Evolutionary conservation across 805 yeast genomes (phyloP).

Genomic region (Torulaspora delbrueckii): DNA sequence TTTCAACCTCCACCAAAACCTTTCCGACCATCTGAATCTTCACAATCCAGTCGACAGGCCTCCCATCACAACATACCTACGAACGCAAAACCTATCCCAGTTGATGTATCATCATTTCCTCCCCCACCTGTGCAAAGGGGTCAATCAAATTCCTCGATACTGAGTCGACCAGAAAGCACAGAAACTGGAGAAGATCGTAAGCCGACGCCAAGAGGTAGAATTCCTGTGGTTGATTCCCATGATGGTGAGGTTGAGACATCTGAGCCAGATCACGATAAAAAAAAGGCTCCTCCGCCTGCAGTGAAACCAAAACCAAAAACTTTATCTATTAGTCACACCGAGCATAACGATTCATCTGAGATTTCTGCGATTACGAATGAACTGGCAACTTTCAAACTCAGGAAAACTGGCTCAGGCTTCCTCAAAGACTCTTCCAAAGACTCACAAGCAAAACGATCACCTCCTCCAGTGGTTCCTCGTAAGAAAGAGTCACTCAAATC

Average conservation of each 20-base stretch:
- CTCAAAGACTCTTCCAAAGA: not conserved
- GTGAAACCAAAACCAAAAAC: constrained; percentile 30
- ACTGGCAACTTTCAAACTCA: constrained; percentile 14
- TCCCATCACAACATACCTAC: not conserved
- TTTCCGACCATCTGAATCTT: constrained; percentile 9
- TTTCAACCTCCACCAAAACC: constrained; percentile 38
- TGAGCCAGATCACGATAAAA: not conserved
- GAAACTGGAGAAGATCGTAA: not conserved
- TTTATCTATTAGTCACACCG: constrained; percentile 2
- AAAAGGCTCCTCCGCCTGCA: constrained; percentile 18
- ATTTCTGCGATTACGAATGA: constrained; percentile 12
- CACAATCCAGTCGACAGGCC: not conserved
- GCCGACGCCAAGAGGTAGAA: constrained; percentile 7
- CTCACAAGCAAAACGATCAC: not conserved
- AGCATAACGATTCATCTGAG: not conserved
- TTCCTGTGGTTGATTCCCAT: not conserved
- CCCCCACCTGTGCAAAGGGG: constrained; percentile 27
- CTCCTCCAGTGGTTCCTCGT: constrained; percentile 20
- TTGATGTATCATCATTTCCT: constrained; percentile 16
- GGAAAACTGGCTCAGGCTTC: constrained; percentile 12
- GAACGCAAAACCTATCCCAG: not conserved
- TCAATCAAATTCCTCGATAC: not conserved
- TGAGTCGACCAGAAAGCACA: not conserved
- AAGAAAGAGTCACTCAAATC: constrained; percentile 16
- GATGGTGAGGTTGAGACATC: not conserved